Evolutionary conservation across 768 basidiomycete genomes (phyloP), one percentile per base, ranked within the genome.

Genomic region (Pisolithus orientalis): DNA sequence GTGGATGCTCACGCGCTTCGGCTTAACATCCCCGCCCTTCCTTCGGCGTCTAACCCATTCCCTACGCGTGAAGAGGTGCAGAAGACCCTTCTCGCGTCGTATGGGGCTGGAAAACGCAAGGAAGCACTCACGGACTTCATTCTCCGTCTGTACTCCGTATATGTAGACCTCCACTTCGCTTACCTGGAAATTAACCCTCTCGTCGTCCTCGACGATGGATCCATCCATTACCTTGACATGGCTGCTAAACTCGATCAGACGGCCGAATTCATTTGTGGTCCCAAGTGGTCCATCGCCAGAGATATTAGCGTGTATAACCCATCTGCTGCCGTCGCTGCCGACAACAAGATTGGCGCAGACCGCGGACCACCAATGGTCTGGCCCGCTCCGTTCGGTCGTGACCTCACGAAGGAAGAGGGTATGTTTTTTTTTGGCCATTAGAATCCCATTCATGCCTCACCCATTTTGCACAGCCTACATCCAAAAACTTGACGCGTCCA

Each of bases 171-270:
- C 49, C 96, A 99, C 79, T 99, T 97, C 67, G 93, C 96, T 21
- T 98, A 99, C 76, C 91, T 99, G 65, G 95, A 98, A 75, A 99
- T 99, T 73, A 99, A 98, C 80, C 96, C 96, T 40, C 83, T 99
- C 51, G 86, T 98, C 65, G 89, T 91, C 66, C 84, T 97, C 62
- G 94, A 96, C 67, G 84, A 79, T 52, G 67, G 61, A 5, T 82
- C 82, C 57, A 92, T 98, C 63, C 87, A 88, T 73, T 97, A 94
- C 76, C 86, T 99, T 57, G 95, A 99, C 70, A 98, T 99, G 95
- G 96, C 96, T 39, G 96, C 95, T 62, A 99, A 98, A 78, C 87
- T 99, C 58, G 96, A 99, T 68, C 96, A 98, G 75, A 98, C 96
- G 7, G 96, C 96, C 42, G 95, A 99, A 73, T 94, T 85, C 66